These are phyloP conservation scores for Penicillium angulare DNA, from an alignment of 495 filamentous ascomycete genomes.

Conservation along the genomic window DNA sequence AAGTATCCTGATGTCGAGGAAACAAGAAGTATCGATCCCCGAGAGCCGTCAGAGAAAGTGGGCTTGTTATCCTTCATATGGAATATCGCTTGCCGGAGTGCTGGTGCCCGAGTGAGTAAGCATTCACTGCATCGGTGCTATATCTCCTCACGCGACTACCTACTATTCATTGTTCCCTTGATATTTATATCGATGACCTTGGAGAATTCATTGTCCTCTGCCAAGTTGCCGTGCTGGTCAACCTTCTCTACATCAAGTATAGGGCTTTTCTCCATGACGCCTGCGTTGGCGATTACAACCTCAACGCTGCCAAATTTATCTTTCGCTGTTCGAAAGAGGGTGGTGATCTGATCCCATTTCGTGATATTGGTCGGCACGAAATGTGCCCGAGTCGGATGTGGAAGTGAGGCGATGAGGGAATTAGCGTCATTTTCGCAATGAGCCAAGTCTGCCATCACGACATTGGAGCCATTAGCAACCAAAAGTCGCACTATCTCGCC, in stretches of 20 bases:
- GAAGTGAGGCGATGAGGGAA: constrained; percentile 11
- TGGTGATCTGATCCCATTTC: constrained; percentile 24
- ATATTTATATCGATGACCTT: constrained; percentile 34
- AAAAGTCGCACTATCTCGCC: constrained; percentile 28
- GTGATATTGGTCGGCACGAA: constrained; percentile 26
- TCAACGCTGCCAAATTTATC: constrained; percentile 54
- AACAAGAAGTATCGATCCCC: constrained; percentile 25
- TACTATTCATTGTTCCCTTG: constrained; percentile 38
- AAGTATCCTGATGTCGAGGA: constrained; percentile 31
- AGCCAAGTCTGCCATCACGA: constrained; percentile 29
- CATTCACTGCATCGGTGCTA: too few species aligned
- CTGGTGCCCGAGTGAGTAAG: too few species aligned
- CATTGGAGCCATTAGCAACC: constrained; percentile 25
- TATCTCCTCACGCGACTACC: too few species aligned
- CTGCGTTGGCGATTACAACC: constrained; percentile 67
- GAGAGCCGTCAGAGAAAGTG: neutral
- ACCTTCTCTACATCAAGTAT: constrained; percentile 17
- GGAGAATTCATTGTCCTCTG: constrained; percentile 17
- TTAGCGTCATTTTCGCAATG: constrained; percentile 10
- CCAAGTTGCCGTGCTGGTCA: constrained; percentile 19
- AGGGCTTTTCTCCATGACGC: constrained; percentile 47
- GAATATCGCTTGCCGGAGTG: too few species aligned
- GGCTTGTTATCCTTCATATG: neutral
- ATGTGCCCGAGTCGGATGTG: constrained; percentile 12
- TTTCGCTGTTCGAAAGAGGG: constrained; percentile 57